Base-by-base conservation (phyloP, 2,329 filamentous ascomycete genomes). In the Ophiostoma pallidulum region DNA sequence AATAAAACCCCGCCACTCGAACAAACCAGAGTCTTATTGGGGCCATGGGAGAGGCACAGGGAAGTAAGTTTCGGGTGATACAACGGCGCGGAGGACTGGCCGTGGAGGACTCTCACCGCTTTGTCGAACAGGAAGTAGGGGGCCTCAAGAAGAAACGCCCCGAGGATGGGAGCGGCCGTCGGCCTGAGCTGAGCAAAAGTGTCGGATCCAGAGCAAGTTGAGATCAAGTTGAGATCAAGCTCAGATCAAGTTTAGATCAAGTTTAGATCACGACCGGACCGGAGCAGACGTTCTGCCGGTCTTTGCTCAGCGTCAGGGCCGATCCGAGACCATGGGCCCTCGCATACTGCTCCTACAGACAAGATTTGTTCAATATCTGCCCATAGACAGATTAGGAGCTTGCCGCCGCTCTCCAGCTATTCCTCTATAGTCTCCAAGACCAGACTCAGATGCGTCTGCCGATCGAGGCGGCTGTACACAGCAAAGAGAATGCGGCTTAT, bases 361-460 rank as follows among this genome's bases (percentile, higher is more conserved):
- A 16, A 14, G 29, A 13, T 31, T 32, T 29, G n/a, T n/a, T n/a
- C n/a, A n/a, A n/a, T 45, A 45, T 32, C 43, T 46, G 28, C 43
- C 56, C 50, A 59, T 61, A 50, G 51, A 42, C 50, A 57, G 56
- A 52, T 54, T 48, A 54, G 56, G 53, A 57, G 50, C 28, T 6
- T 7, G 10, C 13, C 19, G 37, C 13, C 50, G 55, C 41, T 52
- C 54, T 58, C 53, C 57, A 65, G 60, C 63, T 61, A n/a, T 52
- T 57, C n/a, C n/a, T n/a, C 56, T 59, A 62, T 68, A 68, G 65
- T 64, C 64, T 57, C 50, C 39, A 62, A 60, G 60, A 33, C 59
- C 61, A 60, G 26, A 29, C 5, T 19, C 60, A 62, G 60, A 66
- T 66, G 64, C 63, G 35, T 37, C n/a, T 37, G 5, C n/a, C 18